Evolutionary conservation across 2,329 filamentous ascomycete species (phyloP), one percentile per base, ranked within the genome.

Genomic region (Dactylellina sp.): DNA sequence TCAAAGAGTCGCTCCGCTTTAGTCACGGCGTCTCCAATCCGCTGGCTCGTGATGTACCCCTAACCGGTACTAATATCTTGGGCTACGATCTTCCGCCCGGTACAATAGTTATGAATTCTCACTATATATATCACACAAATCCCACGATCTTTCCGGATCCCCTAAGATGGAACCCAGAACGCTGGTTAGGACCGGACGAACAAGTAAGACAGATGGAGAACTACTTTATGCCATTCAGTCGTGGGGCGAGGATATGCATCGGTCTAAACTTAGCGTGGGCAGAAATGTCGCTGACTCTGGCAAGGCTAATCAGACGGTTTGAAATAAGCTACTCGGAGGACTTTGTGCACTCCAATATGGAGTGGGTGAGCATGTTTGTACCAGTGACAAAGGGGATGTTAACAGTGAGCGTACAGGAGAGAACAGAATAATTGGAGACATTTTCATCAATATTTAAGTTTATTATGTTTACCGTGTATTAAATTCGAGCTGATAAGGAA

Each of bases 191-290:
- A 18, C 14, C 20, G 9, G 68, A 59, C 16, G n/a, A n/a, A n/a
- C n/a, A n/a, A n/a, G 46, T 37, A 16, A 68, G 39, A 18, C 60
- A 72, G 39, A 46, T 65, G 40, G 61, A 72, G 16, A 65, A 46
- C 3, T 57, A 72, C n/a, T 61, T 65, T 18, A 55, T 72, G 68
- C 61, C 68, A 14, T 72, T 72, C 24, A 65, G 60, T 20, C 12
- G 55, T 18, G 68, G 68, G 1, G 14, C 52, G 1, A 60, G 68
- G 14, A 39, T 60, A 7, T 72, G 68, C n/a, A 53, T 65, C 18
- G 68, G 68, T 11, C 14, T 65, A n/a, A 65, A 72, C 49, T 52
- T 72, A n/a, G 68, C 60, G 18, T 72, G 52, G 52, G 60, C 42
- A 7, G 68, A 72, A 14, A 9, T 65, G n/a, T 61, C 55, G 0